These are phyloP conservation scores for Omphalea diandra DNA, from an alignment of 441 rosid species.

Conservation along the genomic window DNA sequence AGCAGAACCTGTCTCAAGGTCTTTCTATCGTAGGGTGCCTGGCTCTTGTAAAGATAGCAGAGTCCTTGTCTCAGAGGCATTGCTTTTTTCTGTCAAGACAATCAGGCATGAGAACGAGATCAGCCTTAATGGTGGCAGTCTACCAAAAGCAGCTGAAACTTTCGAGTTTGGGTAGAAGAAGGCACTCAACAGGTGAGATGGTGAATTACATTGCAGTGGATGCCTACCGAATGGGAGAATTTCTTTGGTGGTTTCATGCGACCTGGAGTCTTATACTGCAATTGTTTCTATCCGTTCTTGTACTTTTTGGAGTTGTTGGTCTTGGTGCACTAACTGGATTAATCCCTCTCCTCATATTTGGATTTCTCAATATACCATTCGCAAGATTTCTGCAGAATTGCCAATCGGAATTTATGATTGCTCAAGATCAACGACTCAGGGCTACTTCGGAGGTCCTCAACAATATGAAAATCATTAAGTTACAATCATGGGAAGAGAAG, in stretches of 20 bases:
- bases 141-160: conserved; percentile 83
- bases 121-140: conserved; percentile 87
- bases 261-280: conserved; percentile 66
- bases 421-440: conserved; percentile 74
- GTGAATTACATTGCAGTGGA: too few relatives aligned
- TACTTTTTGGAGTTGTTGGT: conserved; percentile 71
- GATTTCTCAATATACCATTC: conserved; percentile 71
- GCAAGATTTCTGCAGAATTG: conserved; percentile 71
- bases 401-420: conserved; percentile 69
- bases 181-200: conserved; percentile 85
- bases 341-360: conserved; percentile 59
- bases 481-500: conserved; percentile 91
- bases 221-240: conserved; percentile 91
- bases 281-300: conserved; percentile 57
- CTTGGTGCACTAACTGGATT: conserved; percentile 72
- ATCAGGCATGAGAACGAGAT: conserved; percentile 88
- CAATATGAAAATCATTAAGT: conserved; percentile 82
- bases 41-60: conserved; percentile 52
- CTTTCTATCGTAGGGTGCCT: conserved; percentile 58
- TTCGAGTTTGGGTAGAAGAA: conserved; percentile 65
- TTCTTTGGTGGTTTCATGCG: conserved; percentile 83
- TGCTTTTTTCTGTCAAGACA: conserved; percentile 65
- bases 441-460: conserved; percentile 82
- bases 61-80: conserved; percentile 81
- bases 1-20: conserved; percentile 49